These are phyloP conservation scores for Lepidium campestre DNA, from an alignment of 441 rosid genomes.

Conservation along the genomic window DNA sequence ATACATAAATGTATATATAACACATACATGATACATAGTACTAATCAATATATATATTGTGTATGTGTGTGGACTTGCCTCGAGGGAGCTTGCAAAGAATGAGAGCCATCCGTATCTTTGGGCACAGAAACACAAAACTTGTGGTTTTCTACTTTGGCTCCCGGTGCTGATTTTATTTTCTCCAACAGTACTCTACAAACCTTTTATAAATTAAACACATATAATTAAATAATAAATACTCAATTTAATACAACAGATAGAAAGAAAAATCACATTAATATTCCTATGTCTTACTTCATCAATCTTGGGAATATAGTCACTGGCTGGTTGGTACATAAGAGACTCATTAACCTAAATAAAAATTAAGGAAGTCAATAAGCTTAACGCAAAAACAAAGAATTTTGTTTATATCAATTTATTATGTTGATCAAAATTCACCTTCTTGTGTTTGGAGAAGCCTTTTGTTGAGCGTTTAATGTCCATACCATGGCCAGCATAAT, in stretches of 20 bases:
- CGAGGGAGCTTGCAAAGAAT: no score
- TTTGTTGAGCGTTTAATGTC: constrained; percentile 88
- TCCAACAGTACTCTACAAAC: constrained; percentile 33
- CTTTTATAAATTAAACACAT: no score
- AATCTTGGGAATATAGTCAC: constrained; percentile 57
- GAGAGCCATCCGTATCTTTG: no score
- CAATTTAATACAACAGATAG: not conserved
- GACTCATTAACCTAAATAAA: constrained; percentile 32
- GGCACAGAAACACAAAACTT: constrained; percentile 52
- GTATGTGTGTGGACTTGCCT: no score
- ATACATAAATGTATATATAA: no score
- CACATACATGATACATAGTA: no score
- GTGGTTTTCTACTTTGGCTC: constrained; percentile 46
- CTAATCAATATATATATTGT: no score
- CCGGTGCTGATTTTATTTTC: constrained; percentile 40
- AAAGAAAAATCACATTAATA: not conserved
- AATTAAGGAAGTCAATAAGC: not conserved
- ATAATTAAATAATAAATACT: not conserved
- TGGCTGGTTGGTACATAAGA: constrained; percentile 53
- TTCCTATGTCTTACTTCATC: constrained; percentile 35
- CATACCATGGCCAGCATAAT: constrained; percentile 99
- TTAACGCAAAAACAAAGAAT: not conserved
- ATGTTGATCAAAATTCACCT: constrained; percentile 33
- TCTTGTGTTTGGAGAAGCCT: constrained; percentile 48
- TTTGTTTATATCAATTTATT: constrained; percentile 2